These are phyloP conservation scores for Xylaria sp. DNA, from an alignment of 2,329 filamentous ascomycete genomes.

Conservation along the genomic window DNA sequence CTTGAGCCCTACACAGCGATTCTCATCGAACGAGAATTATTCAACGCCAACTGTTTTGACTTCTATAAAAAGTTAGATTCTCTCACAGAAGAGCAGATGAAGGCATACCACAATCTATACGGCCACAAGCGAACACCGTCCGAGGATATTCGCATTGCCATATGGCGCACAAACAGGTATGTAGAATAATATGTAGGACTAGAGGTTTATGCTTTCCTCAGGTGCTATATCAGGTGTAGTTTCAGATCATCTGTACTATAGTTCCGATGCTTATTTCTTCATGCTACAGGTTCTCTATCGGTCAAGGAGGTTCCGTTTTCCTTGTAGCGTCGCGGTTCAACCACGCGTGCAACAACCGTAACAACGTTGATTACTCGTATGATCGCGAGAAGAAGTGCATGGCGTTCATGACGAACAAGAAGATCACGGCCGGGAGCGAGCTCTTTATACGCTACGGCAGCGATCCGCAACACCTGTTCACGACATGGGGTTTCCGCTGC, in stretches of 20 bases:
- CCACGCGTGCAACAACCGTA: slow-evolving; percentile 61
- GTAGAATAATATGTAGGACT: slow-evolving; percentile 30
- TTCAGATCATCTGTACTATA: background rate
- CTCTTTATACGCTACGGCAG: slow-evolving; percentile 63
- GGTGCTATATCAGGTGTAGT: background rate
- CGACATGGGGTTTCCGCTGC: slow-evolving; percentile 65
- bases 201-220: background rate
- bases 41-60: slow-evolving; percentile 48
- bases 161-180: slow-evolving; percentile 62
- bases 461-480: slow-evolving; percentile 53
- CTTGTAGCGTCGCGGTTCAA: slow-evolving; percentile 67
- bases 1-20: slow-evolving; percentile 55
- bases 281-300: slow-evolving; percentile 35
- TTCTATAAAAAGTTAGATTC: slow-evolving; percentile 53
- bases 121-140: slow-evolving; percentile 48
- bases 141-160: slow-evolving; percentile 50
- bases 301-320: slow-evolving; percentile 54
- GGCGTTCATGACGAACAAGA: slow-evolving; percentile 53
- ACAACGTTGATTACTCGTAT: slow-evolving; percentile 60
- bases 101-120: slow-evolving; percentile 54
- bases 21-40: slow-evolving; percentile 58
- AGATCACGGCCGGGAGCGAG: slow-evolving; percentile 59
- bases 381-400: slow-evolving; percentile 52
- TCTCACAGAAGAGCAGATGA: slow-evolving; percentile 49
- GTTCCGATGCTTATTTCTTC: slow-evolving; percentile 3